Percentiles rank a stretch among this genome's conserved stretches.
Conservation (phyloP, 352 stramenopile species). For the Globisporangium cystogenes region DNA sequence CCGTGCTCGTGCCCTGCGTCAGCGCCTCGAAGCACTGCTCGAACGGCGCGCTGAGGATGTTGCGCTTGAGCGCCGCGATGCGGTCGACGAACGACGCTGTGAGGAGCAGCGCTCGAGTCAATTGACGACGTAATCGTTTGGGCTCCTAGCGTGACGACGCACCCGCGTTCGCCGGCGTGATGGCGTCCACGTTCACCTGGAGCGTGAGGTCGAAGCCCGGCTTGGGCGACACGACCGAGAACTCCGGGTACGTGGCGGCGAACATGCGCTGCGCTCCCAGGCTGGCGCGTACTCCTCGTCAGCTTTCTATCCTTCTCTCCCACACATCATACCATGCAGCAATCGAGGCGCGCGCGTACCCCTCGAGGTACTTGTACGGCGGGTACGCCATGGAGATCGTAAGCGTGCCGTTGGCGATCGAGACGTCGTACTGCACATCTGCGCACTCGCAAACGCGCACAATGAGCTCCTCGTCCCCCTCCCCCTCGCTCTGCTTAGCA, state of each 20-base stretch:
- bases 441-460: not conserved
- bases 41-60: constrained; percentile 73
- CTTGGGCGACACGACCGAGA: constrained; percentile 55
- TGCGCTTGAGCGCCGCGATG: constrained; percentile 76
- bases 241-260: constrained; percentile 64
- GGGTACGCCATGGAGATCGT: constrained; percentile 76
- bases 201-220: constrained; percentile 77
- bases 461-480: not conserved
- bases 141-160: too few species aligned
- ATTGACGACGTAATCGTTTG: too few species aligned
- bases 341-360: constrained; percentile 18
- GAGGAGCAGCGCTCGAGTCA: too few species aligned
- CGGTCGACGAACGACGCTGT: constrained; percentile 68
- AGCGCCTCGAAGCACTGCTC: constrained; percentile 83
- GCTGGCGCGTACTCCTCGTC: constrained; percentile 16
- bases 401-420: constrained; percentile 59
- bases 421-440: constrained; percentile 85
- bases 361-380: constrained; percentile 63
- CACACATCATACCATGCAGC: too few species aligned
- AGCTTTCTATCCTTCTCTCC: too few species aligned
- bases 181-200: constrained; percentile 69
- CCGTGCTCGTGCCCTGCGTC: constrained; percentile 45
- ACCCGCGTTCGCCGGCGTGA: constrained; percentile 69
- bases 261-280: constrained; percentile 72
- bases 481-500: too few species aligned